Evolutionary conservation across 2,329 filamentous ascomycete species (phyloP).

Genomic region (Spiromastix sp.): DNA sequence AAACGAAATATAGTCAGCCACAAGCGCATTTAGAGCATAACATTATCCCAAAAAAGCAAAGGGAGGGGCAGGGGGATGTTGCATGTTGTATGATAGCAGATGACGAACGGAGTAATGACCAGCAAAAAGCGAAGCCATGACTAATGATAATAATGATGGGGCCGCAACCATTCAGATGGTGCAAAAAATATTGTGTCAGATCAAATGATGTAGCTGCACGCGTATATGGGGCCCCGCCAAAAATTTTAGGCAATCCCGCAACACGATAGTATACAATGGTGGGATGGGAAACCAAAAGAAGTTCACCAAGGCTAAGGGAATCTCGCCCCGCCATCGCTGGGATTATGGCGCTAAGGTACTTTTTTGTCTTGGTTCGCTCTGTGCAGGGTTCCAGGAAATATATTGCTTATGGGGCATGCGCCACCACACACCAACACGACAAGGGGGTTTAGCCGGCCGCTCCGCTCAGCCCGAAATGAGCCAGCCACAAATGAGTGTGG

Average conservation of each 20-base stretch:
- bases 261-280: too few species aligned
- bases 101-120: constrained; percentile 12
- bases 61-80: constrained; percentile 9
- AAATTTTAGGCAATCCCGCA: too few species aligned
- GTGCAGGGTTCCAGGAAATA: background rate
- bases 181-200: too few species aligned
- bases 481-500: background rate
- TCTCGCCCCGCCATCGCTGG: too few species aligned
- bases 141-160: too few species aligned
- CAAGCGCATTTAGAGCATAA: constrained; percentile 21
- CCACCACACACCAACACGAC: background rate
- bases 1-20: background rate
- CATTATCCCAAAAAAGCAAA: constrained; percentile 11
- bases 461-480: background rate
- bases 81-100: constrained; percentile 9
- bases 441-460: background rate
- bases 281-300: too few species aligned
- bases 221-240: too few species aligned
- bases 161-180: too few species aligned
- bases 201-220: too few species aligned
- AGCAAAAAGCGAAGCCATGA: background rate
- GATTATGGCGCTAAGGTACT: too few species aligned
- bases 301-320: too few species aligned
- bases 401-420: background rate
- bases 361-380: too few species aligned